phyloP scores from a whole-genome alignment of 78 protist genomes.

The Monosiga brevicollis region DNA sequence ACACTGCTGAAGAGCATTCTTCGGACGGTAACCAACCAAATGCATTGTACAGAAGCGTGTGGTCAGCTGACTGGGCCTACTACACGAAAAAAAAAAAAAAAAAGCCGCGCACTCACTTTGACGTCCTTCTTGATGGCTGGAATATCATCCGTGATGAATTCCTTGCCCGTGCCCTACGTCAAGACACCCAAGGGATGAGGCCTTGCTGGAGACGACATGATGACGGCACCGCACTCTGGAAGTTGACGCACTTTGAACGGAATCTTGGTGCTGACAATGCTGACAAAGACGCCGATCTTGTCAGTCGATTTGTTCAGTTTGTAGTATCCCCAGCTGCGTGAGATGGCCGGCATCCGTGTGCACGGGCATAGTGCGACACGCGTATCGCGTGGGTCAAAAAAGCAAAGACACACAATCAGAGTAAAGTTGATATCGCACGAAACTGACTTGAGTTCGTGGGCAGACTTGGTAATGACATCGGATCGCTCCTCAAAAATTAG shows the following conservation, averaged over 20 bases:
- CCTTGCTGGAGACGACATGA: too few species aligned
- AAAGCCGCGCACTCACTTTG: too few species aligned
- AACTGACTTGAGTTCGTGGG: slow-evolving; percentile 7
- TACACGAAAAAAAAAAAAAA: too few species aligned
- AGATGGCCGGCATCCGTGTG: background rate
- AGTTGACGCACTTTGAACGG: too few species aligned
- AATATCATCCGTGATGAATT: slow-evolving; percentile 48
- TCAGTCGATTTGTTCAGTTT: slow-evolving; percentile 17
- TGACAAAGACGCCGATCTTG: slow-evolving; percentile 51
- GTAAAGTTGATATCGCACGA: slow-evolving; percentile 13
- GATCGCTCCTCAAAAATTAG: slow-evolving; percentile 45
- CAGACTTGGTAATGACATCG: slow-evolving; percentile 31
- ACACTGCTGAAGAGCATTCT: background rate
- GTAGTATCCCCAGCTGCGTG: background rate
- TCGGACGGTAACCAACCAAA: background rate
- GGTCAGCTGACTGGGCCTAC: too few species aligned
- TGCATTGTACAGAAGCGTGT: too few species aligned
- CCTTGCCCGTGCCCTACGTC: slow-evolving; percentile 65
- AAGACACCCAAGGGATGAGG: too few species aligned
- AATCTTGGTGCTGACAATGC: slow-evolving; percentile 47
- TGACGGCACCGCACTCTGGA: too few species aligned
- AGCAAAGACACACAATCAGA: background rate
- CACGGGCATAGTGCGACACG: background rate
- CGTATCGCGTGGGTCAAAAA: too few species aligned
- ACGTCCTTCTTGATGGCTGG: too few species aligned